A percentile compares a stretch with the other conserved stretches of the same genome.
Conservation (phyloP, 192 early-diverging fungal genomes). For the Coemansia sp. region DNA sequence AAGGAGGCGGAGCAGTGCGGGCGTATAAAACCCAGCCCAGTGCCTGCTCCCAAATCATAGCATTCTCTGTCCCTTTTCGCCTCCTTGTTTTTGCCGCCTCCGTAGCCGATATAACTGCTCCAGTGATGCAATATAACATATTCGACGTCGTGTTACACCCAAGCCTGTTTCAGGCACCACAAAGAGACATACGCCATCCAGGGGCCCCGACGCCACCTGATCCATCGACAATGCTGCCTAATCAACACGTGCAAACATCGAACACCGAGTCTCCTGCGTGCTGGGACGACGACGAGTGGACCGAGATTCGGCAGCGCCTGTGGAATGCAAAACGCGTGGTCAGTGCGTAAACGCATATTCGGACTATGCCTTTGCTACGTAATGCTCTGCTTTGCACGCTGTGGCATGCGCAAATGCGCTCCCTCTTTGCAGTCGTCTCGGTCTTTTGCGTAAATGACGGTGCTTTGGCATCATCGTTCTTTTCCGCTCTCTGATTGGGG, state of each 20-base stretch:
- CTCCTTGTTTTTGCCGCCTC: neutral
- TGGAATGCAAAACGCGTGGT: conserved; percentile 18
- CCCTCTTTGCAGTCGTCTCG: neutral
- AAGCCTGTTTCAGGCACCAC: conserved; percentile 10
- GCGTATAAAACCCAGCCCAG: no score
- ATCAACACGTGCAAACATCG: neutral
- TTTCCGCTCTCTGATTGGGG: no score
- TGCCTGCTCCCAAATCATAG: no score
- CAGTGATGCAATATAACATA: conserved; percentile 10
- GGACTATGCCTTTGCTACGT: neutral
- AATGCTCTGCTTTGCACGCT: neutral
- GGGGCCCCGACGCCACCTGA: neutral
- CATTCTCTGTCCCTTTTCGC: neutral
- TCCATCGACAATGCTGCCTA: neutral
- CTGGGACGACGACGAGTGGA: conserved; percentile 7
- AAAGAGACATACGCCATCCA: neutral
- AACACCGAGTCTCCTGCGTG: neutral
- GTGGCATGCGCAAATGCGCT: neutral
- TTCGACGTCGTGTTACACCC: conserved; percentile 20
- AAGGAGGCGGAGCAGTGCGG: no score
- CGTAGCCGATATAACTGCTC: neutral
- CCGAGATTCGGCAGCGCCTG: conserved; percentile 11
- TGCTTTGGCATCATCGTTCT: neutral
- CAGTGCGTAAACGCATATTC: neutral
- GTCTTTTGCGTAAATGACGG: neutral